A percentile compares a stretch with the other conserved stretches of the same genome.
Conservation (phyloP, 2,329 filamentous ascomycete genomes). For the Calonectria leucothoes region DNA sequence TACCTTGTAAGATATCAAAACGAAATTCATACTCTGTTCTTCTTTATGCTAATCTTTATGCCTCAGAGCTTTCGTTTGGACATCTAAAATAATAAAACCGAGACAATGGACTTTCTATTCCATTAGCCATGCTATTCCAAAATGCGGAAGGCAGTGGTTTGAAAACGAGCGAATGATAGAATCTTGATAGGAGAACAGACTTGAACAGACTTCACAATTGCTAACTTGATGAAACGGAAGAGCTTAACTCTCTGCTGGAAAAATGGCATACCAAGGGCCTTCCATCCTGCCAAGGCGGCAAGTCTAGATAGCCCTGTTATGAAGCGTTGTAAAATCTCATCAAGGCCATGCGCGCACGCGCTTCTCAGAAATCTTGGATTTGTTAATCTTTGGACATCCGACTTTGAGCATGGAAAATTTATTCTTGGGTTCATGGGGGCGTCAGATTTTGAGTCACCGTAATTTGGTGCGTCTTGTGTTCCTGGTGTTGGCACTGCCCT, state of each 20-base stretch:
- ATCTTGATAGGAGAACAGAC: not conserved
- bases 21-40: not conserved
- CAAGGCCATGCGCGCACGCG: too few relatives aligned
- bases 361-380: too few relatives aligned
- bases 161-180: not conserved
- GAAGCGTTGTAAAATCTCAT: too few relatives aligned
- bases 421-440: too few relatives aligned
- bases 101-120: not conserved
- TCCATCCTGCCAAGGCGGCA: too few relatives aligned
- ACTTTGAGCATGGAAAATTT: too few relatives aligned
- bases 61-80: not conserved
- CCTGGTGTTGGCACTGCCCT: not conserved
- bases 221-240: not conserved
- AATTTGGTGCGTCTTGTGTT: not conserved
- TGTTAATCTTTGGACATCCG: too few relatives aligned
- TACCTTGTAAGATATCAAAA: not conserved
- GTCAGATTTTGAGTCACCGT: not conserved
- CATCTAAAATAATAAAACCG: not conserved
- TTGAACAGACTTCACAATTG: not conserved
- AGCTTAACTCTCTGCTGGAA: too few relatives aligned
- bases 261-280: too few relatives aligned
- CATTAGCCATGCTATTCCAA: not conserved
- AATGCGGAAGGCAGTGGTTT: not conserved
- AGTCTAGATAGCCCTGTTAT: too few relatives aligned
- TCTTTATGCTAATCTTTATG: not conserved